Percentiles rank a stretch among this genome's conserved stretches.
These are phyloP conservation scores for Aureobasidium sp. DNA, from an alignment of 2,329 filamentous ascomycete genomes.

Conservation along the genomic window DNA sequence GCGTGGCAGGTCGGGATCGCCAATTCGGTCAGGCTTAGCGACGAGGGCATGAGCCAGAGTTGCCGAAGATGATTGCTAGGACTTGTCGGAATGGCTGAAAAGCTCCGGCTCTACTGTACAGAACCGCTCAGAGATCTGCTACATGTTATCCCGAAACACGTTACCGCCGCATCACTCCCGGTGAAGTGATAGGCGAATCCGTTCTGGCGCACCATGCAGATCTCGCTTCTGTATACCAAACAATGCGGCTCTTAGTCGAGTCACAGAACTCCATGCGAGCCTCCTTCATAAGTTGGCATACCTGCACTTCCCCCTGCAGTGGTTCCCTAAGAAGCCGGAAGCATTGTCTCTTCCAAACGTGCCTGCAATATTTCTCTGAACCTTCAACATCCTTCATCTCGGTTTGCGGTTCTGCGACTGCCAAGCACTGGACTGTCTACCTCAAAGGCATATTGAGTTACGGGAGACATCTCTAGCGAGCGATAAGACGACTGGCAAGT, in stretches of 20 bases:
- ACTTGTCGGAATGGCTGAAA: not conserved
- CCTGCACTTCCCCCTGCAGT: not conserved
- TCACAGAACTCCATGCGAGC: not conserved
- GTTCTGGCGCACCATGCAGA: not conserved
- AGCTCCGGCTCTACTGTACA: not conserved
- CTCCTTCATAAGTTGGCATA: not conserved
- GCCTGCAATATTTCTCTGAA: not conserved
- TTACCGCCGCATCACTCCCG: not conserved
- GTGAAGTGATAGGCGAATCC: not conserved
- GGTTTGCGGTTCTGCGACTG: not conserved
- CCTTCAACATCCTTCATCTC: not conserved
- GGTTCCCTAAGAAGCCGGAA: not conserved
- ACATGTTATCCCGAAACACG: not conserved
- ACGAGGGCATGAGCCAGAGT: not conserved
- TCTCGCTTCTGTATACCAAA: not conserved
- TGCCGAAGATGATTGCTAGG: not conserved
- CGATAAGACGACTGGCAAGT: not conserved
- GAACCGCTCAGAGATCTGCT: not conserved
- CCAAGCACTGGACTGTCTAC: not conserved
- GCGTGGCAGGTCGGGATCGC: not conserved
- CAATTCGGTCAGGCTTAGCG: not conserved
- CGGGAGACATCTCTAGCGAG: not conserved
- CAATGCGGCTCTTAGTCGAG: not conserved
- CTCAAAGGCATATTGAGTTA: not conserved
- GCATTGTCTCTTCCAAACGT: not conserved